Percentiles rank a stretch among this genome's conserved stretches.
phyloP scores from a whole-genome alignment of 805 yeast species.

The Candida schatavii region DNA sequence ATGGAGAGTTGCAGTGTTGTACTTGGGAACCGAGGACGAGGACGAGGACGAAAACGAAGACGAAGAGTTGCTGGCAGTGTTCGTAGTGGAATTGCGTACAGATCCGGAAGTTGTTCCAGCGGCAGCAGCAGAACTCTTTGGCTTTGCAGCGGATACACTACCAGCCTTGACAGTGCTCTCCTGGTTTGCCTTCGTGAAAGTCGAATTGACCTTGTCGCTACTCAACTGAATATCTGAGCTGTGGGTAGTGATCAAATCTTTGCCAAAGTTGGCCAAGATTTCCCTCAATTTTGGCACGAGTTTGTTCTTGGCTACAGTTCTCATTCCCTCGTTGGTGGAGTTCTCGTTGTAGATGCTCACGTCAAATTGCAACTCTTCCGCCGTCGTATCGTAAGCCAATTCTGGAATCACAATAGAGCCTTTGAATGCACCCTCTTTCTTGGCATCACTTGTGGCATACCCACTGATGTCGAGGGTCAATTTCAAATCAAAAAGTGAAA shows the following conservation, averaged over 20 bases:
- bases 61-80: conserved; percentile 10
- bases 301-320: conserved; percentile 45
- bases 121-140: conserved; percentile 8
- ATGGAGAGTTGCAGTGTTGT: conserved; percentile 78
- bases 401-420: conserved; percentile 89
- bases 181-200: conserved; percentile 51
- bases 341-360: conserved; percentile 61
- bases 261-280: conserved; percentile 63
- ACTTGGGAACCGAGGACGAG: conserved; percentile 46
- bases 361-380: conserved; percentile 82
- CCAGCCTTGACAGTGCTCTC: conserved; percentile 23
- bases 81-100: not conserved
- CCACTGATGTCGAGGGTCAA: conserved; percentile 62
- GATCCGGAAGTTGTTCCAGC: conserved; percentile 8
- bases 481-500: conserved; percentile 82
- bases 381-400: conserved; percentile 86
- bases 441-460: conserved; percentile 22
- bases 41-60: too few species aligned
- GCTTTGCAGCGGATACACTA: not conserved
- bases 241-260: conserved; percentile 68
- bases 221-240: conserved; percentile 88
- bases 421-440: conserved; percentile 35
- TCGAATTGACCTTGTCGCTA: conserved; percentile 35
- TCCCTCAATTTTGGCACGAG: conserved; percentile 71
- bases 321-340: conserved; percentile 47